Evolutionary conservation across 306 rosid genomes (phyloP), one percentile per base, ranked within the genome.

Genomic region (Quercus engelmannii): DNA sequence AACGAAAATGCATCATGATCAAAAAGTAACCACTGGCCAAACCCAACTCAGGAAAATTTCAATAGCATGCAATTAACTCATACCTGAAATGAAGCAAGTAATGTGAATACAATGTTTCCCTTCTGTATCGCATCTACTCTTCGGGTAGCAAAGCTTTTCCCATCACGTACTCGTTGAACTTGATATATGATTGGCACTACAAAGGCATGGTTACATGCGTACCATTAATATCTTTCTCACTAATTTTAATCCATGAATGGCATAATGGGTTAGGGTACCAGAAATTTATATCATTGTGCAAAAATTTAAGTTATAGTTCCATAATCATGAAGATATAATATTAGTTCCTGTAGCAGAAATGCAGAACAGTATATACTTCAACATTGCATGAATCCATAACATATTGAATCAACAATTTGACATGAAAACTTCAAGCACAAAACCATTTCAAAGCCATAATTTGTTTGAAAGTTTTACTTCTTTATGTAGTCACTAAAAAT

Each of bases 131-230:
- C 99, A 73, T 95, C 94, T 64, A 95, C 99, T 88, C 79, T 88
- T 78, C 99, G 89, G n/a, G 93, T 92, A 71, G 98, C 97, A 85
- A 95, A 95, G 86, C 98, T 95, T 82, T 88, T 92, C 58, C 99
- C 99, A 55, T 95, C 98, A 77, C 98, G 98, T 28, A 92, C 19
- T 52, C 97, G 88, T 28, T 79, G 43, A 83, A 90, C 99, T 85
- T 77, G 89, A 85, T 95, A 95, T 81, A 92, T 78, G 79, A 95
- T 95, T 62, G 99, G 99, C 68, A 89, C 99, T 95, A 89, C 79
- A 88, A 82, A 80, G 79, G 62, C 63, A 79, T 75, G 74, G 23
- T 62, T 25, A 65, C 71, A 62, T 4, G 4, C 33, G 63, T 49
- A 43, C 6, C 67, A 3, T 49, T 5, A 56, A 58, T 68, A 49